Evolutionary conservation across 805 yeast genomes (phyloP), one percentile per base, ranked within the genome.

Genomic region (Nakazawaea siamensis): DNA sequence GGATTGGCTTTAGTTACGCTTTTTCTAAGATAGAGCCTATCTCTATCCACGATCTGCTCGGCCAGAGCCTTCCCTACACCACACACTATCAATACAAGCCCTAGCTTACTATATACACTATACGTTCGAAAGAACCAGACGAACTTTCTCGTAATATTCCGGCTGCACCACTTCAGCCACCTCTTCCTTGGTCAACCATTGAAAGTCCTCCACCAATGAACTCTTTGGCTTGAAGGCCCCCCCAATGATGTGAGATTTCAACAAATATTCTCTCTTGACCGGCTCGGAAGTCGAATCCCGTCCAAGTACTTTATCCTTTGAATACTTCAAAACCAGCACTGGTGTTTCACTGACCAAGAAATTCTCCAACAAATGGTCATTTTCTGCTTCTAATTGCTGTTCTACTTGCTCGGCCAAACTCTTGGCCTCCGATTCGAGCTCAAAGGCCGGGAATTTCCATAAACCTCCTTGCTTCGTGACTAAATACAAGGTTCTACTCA

Each of bases 321-420:
- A 33, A 42, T 62, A 68, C 45, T 73, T 65, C 42, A 80, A 51
- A 1, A 80, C 75, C 29, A 79, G 87, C 27, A 88, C 80, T 27
- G 98, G 97, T 4, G 81, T 81, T 38, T 73, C 75, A 17, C 97
- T 86, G n/a, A 92, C 95, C 15, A 82, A 74, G 84, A 94, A 90
- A 29, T 86, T 80, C 58, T 86, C 82, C 53, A 92, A 72, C 37
- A 68, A 55, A 9, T 66, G 72, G 21, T 95, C 95, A 14, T 95
- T 95, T 15, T 82, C 48, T 16, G 57, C 47, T 52, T 75, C 69
- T 37, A 92, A 60, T 0, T 94, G 94, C 31, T 68, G 59, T 55
- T 83, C 85, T 2, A 95, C 95, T 24, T 76, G 69, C 37, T 58
- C 60, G 53, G 84, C 87, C 44, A 92, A 68, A 12, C 84, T 71